Evolutionary conservation across 805 yeast genomes (phyloP), one percentile per base, ranked within the genome.

Genomic region (Candida sonorensis): DNA sequence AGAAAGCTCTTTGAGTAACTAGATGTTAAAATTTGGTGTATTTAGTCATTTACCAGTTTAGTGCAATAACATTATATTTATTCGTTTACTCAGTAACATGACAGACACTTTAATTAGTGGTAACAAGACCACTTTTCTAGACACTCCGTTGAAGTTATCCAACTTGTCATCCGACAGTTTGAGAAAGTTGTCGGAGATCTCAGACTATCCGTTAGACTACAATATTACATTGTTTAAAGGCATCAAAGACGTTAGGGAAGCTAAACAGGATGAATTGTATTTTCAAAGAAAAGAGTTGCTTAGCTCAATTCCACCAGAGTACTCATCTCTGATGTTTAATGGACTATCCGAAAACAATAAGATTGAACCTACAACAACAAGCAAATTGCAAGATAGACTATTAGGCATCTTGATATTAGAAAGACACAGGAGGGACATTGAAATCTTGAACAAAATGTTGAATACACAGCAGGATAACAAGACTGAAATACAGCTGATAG

Each of bases 201-300:
- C 64, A 7, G 61, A 58, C 20, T 62, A 57, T 24, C 61, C 62
- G 1, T 39, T 62, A 8, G 67, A 62, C 35, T 62, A 53, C 40
- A 62, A 62, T 34, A 58, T 62, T 15, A 58, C 58, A 26, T 41
- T 62, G 4, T 55, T 52, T 37, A 45, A 48, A 31, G 62, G 62
- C 0, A 57, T 62, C 12, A 36, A 38, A 11, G 40, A 43, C 3
- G 33, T 51, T 1, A 35, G 61, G 23, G 29, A 30, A 5, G 35
- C 40, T 11, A 37, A 44, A 16, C 31, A 3, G 47, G 52, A 17
- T 29, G 58, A 24, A 29, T 36, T 4, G 36, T 44, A 25, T 42
- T 57, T 18, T 35, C n/a, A n/a, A n/a, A n/a, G 57, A 12, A 19
- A 38, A 11, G 42, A 49, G 3, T 26, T 55, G 4, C 31, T 44